These are phyloP conservation scores for Pseudogymnoascus sp. DNA, from an alignment of 2,329 filamentous ascomycete genomes.

Conservation along the genomic window DNA sequence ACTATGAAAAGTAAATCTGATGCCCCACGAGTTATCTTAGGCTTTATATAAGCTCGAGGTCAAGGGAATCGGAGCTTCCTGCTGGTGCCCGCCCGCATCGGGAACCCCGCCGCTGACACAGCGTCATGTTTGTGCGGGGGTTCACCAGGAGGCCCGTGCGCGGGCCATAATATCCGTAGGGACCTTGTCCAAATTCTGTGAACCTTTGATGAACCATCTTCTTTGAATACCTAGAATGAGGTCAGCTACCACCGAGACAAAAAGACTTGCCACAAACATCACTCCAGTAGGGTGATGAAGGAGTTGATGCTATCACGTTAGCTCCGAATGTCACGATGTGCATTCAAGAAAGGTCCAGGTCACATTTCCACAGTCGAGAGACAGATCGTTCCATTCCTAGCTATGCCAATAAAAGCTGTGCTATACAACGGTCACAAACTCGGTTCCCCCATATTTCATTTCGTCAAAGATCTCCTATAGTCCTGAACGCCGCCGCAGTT, in stretches of 20 bases:
- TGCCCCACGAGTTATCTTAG: background rate
- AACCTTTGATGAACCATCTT: background rate
- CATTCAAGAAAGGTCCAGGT: background rate
- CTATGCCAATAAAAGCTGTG: background rate
- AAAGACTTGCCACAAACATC: background rate
- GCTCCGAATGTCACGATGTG: background rate
- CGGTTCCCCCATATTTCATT: background rate
- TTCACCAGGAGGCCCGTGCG: background rate
- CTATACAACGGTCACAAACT: background rate
- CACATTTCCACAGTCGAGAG: background rate
- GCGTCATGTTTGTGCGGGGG: slow-evolving; percentile 4
- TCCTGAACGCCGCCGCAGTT: background rate
- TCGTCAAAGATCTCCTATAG: background rate
- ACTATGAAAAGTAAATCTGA: slow-evolving; percentile 1
- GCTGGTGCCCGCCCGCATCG: background rate
- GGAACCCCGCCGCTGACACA: slow-evolving; percentile 5
- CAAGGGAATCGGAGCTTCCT: background rate
- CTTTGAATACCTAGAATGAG: background rate
- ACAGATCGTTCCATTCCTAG: background rate
- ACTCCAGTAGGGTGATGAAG: background rate
- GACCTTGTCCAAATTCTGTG: background rate
- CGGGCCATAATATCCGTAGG: background rate
- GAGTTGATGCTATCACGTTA: background rate
- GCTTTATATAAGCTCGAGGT: background rate
- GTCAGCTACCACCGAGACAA: background rate